Evolutionary conservation across 345 rosid species (phyloP).

Genomic region (Xanthoceras sorbifolium): DNA sequence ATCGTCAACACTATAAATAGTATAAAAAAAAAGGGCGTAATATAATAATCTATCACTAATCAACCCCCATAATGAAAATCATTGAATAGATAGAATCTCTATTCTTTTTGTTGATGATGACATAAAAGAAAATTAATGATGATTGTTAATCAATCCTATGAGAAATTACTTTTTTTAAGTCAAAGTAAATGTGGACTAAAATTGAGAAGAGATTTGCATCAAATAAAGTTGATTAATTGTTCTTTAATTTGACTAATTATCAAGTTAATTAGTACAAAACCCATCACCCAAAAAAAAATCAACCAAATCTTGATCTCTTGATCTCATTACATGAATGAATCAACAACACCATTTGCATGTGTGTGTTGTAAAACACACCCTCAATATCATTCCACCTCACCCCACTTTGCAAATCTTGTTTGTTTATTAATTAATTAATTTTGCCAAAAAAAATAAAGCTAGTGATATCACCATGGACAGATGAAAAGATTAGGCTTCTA

Average conservation of each 20-base stretch:
- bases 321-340: background rate
- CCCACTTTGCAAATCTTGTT: conserved; percentile 6
- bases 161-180: background rate
- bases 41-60: background rate
- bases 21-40: too few species aligned
- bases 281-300: conserved; percentile 10
- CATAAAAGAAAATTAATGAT: background rate
- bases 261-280: background rate
- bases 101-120: background rate
- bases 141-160: background rate
- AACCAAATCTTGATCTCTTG: background rate
- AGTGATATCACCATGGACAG: background rate
- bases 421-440: background rate
- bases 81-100: background rate
- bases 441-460: background rate
- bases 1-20: too few species aligned
- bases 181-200: background rate
- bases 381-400: background rate
- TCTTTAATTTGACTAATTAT: conserved; percentile 1
- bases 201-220: conserved; percentile 1
- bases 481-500: background rate
- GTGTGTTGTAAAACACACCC: background rate
- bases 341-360: conserved; percentile 8
- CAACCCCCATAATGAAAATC: background rate
- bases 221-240: background rate